Conservation (phyloP, 306 rosid genomes). For the Quercus agrifolia region DNA sequence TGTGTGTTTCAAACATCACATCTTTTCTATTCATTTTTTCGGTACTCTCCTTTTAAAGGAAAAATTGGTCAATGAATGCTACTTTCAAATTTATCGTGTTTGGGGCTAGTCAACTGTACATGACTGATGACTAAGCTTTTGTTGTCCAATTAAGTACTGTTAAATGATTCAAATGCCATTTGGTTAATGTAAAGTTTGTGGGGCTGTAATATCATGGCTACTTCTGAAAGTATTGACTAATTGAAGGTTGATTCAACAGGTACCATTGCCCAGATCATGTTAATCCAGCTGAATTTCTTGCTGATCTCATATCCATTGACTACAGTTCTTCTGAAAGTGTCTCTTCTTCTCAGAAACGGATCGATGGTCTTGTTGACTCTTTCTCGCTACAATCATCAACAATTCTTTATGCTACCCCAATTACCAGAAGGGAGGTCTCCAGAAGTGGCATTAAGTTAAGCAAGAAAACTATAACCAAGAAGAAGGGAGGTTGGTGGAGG, state of each 20-base stretch:
- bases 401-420: conserved; percentile 72
- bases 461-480: conserved; percentile 42
- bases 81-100: neutral
- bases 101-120: neutral
- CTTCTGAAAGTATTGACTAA: conserved; percentile 22
- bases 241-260: conserved; percentile 49
- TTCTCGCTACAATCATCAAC: conserved; percentile 56
- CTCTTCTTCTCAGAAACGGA: conserved; percentile 68
- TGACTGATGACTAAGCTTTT: conserved; percentile 12
- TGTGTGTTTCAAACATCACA: neutral
- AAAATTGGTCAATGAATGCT: neutral
- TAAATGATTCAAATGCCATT: conserved; percentile 3
- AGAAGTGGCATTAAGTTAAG: conserved; percentile 30
- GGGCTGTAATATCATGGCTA: conserved; percentile 4
- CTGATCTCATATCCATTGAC: conserved; percentile 93
- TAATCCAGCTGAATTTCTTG: conserved; percentile 92
- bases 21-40: neutral
- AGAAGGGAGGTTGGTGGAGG: conserved; percentile 85
- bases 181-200: conserved; percentile 1
- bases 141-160: conserved; percentile 5
- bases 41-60: neutral
- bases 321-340: conserved; percentile 88
- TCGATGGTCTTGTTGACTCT: conserved; percentile 78
- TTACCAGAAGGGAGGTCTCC: conserved; percentile 41
- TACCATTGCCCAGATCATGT: conserved; percentile 77